These are phyloP conservation scores for Trichoderma semiorbis DNA, from an alignment of 2,329 filamentous ascomycete genomes.

Conservation along the genomic window DNA sequence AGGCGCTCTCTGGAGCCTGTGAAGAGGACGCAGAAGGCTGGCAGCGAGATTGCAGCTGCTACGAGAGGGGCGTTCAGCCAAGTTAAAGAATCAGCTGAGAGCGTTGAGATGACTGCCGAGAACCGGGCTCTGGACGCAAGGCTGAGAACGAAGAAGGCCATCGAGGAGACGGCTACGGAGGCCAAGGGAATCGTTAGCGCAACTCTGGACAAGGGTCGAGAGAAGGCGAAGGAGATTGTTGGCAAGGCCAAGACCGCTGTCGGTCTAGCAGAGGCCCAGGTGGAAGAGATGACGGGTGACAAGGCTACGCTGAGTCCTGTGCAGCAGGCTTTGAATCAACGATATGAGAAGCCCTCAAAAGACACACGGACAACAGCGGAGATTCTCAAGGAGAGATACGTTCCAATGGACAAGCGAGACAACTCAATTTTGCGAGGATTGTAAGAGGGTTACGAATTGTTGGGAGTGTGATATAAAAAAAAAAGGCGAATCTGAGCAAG, in stretches of 20 bases:
- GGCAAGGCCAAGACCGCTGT: constrained; percentile 37
- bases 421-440: constrained; percentile 43
- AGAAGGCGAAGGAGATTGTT: constrained; percentile 36
- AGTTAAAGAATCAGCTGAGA: constrained; percentile 29
- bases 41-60: constrained; percentile 31
- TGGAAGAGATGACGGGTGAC: constrained; percentile 29
- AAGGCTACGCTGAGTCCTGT: constrained; percentile 34
- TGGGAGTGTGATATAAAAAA: background rate
- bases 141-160: constrained; percentile 25
- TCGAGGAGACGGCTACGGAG: constrained; percentile 31
- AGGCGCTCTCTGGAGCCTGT: constrained; percentile 32
- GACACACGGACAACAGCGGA: constrained; percentile 51
- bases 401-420: constrained; percentile 44
- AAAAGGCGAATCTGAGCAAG: background rate
- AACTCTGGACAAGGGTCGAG: constrained; percentile 40
- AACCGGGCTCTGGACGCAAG: constrained; percentile 29
- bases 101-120: constrained; percentile 27
- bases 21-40: constrained; percentile 32
- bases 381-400: constrained; percentile 54
- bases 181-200: constrained; percentile 38
- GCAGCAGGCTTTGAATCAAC: constrained; percentile 49
- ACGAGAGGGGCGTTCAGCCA: constrained; percentile 36
- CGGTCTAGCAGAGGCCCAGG: constrained; percentile 36
- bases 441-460: constrained; percentile 21
- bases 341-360: constrained; percentile 44